A percentile compares a stretch with the other conserved stretches of the same genome.
Evolutionary conservation across 768 basidiomycete species (phyloP).

Genomic region (Pulveroboletus sp.): DNA sequence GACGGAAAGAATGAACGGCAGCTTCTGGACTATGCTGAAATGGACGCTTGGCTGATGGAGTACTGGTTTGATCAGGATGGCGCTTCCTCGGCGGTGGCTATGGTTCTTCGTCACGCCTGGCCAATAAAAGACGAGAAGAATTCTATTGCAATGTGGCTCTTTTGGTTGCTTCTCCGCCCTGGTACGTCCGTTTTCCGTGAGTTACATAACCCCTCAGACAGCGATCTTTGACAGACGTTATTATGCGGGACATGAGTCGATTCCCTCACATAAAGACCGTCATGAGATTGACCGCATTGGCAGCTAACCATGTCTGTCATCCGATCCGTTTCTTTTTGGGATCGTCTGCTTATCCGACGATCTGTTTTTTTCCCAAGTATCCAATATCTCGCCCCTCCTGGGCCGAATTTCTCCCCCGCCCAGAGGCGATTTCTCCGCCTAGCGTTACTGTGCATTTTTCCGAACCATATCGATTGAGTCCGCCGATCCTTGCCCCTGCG

Average conservation of each 20-base stretch:
- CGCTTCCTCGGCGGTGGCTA: constrained; percentile 44
- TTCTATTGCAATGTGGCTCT: constrained; percentile 71
- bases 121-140: constrained; percentile 48
- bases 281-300: constrained; percentile 59
- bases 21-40: constrained; percentile 60
- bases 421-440: constrained; percentile 16
- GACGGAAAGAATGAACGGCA: constrained; percentile 68
- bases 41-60: constrained; percentile 59
- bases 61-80: constrained; percentile 64
- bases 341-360: constrained; percentile 1
- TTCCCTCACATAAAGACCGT: constrained; percentile 46
- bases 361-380: constrained; percentile 44
- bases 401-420: constrained; percentile 47
- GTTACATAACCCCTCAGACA: background rate
- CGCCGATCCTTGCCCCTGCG: constrained; percentile 62
- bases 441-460: constrained; percentile 40
- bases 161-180: constrained; percentile 65
- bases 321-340: constrained; percentile 12
- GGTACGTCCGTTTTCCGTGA: constrained; percentile 37
- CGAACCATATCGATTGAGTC: constrained; percentile 40
- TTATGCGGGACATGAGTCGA: constrained; percentile 34
- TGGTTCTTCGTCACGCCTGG: constrained; percentile 49
- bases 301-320: constrained; percentile 54
- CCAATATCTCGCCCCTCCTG: constrained; percentile 53
- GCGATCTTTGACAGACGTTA: constrained; percentile 40